Evolutionary conservation across 306 rosid species (phyloP).

Genomic region (Cucurbita argyrosperma): DNA sequence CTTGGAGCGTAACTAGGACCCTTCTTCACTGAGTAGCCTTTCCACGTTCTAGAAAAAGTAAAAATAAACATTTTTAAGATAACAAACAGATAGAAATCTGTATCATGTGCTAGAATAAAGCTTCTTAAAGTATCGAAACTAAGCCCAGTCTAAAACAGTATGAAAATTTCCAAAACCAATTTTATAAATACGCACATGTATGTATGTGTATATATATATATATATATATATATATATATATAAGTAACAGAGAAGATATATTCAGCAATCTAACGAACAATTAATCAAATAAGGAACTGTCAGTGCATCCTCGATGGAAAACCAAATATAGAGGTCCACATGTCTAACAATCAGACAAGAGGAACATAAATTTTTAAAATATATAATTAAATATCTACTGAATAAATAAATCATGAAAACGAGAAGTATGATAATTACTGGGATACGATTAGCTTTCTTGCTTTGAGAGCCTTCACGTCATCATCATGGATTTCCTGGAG

Average conservation of each 20-base stretch:
- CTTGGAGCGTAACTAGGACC: conserved; percentile 75
- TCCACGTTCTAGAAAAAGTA: conserved; percentile 49
- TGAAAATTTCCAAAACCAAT: not conserved
- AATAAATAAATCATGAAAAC: not conserved
- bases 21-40: conserved; percentile 46
- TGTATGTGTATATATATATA: too few species aligned
- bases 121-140: not conserved
- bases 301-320: not conserved
- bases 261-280: not conserved
- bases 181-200: not conserved
- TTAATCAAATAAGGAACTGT: not conserved
- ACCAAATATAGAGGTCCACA: not conserved
- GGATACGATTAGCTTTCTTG: conserved; percentile 51
- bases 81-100: not conserved
- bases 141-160: not conserved
- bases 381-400: not conserved
- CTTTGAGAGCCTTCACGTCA: conserved; percentile 58
- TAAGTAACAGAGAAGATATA: not conserved
- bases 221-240: too few species aligned
- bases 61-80: not conserved
- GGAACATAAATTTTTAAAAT: not conserved
- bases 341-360: not conserved
- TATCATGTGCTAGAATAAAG: not conserved
- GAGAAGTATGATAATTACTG: conserved; percentile 31
- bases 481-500: conserved; percentile 47